Percentiles rank a stretch among this genome's conserved stretches.
phyloP scores from a whole-genome alignment of 768 basidiomycete genomes.

The Pleurotus pulmonarius region DNA sequence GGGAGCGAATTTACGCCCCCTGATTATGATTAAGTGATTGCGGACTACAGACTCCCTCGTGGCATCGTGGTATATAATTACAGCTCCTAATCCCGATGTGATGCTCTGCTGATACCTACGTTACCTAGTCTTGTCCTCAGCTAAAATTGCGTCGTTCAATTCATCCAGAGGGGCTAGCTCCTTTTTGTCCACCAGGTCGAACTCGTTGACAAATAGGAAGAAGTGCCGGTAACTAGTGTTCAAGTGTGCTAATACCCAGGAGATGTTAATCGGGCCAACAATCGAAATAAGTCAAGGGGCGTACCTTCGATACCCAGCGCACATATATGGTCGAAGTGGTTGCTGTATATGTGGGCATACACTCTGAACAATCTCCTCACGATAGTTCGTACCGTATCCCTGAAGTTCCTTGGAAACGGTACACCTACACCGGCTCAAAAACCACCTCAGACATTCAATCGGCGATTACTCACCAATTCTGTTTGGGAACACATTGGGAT shows the following conservation, averaged over 20 bases:
- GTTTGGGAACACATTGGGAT: slow-evolving; percentile 90
- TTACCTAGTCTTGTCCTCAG: slow-evolving; percentile 46
- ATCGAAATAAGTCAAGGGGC: slow-evolving; percentile 9
- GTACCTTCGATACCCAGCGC: slow-evolving; percentile 96
- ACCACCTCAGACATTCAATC: not conserved
- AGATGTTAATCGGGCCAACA: not conserved
- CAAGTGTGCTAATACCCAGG: slow-evolving; percentile 70
- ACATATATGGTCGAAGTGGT: slow-evolving; percentile 98
- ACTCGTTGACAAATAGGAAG: slow-evolving; percentile 96
- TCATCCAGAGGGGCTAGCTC: slow-evolving; percentile 94
- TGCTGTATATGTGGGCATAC: slow-evolving; percentile 98
- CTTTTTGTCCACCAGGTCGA: slow-evolving; percentile 94
- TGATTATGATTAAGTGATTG: not conserved
- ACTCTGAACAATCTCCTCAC: slow-evolving; percentile 91
- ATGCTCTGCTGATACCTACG: not conserved
- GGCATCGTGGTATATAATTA: slow-evolving; percentile 4
- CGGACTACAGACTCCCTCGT: not conserved
- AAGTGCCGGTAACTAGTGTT: slow-evolving; percentile 99
- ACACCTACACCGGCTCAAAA: slow-evolving; percentile 50
- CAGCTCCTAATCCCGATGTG: not conserved
- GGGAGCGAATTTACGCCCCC: slow-evolving; percentile 19
- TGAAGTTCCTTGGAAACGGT: slow-evolving; percentile 87
- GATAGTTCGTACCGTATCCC: slow-evolving; percentile 88
- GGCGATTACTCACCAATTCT: slow-evolving; percentile 67
- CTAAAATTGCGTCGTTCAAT: slow-evolving; percentile 85